Evolutionary conservation across 2,329 filamentous ascomycete genomes (phyloP), one percentile per base, ranked within the genome.

Genomic region (Diaporthe sp.): DNA sequence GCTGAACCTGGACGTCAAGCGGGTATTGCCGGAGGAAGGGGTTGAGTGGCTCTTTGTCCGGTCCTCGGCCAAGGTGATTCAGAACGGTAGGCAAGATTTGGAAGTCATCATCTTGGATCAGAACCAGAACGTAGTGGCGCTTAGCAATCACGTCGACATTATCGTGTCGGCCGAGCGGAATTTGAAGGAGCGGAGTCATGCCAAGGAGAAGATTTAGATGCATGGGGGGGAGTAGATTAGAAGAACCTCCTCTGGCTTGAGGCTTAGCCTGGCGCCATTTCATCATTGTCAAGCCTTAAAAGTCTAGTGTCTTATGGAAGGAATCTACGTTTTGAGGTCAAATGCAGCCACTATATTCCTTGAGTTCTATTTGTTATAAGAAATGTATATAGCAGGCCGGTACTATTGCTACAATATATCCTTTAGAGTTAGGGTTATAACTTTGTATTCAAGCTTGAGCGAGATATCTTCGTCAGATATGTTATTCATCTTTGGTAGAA

Each of bases 21-120:
- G 46, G 62, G 39, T 25, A n/a, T 42, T 68, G 17, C 62, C 62
- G 39, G 62, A 46, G 46, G n/a, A 49, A 12, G 39, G 62, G 25
- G 42, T 42, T 4, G 62, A 68, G 46, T 68, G 62, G 62, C 46
- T 68, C 15, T 68, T 68, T 37, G 46, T 68, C 6, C 39, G 62
- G 39, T 68, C 25, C 28, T 68, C 62, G 31, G 28, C 42, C 31
- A 68, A 68, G 46, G 42, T 68, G 17, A 49, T 68, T 49, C 62
- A 46, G 25, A 31, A 68, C 2, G 62, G 62, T 22, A 68, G 62
- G 42, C 39, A 49, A 15, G 62, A 68, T n/a, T 68, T 68, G 62
- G 62, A 49, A n/a, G 46, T 68, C 22, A 46, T 68, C 42, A 68
- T 68, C 22, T 46, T 68, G 12, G 62, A 68, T 34, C 57, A 59